Conservation (phyloP, 2,329 filamentous ascomycete species). For the Keithomyces neogunnii region DNA sequence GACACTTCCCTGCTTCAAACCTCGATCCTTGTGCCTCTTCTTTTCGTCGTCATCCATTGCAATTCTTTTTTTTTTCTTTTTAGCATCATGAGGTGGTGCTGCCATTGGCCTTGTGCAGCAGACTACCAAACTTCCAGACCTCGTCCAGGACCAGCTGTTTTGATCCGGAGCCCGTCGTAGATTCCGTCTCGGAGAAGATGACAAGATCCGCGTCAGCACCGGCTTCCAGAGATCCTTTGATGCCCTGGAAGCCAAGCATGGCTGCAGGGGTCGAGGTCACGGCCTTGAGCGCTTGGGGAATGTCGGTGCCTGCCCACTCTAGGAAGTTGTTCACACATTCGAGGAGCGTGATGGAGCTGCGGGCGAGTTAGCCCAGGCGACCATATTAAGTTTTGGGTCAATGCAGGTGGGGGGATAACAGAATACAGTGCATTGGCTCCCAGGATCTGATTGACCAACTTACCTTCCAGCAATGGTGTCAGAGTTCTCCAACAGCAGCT, state of each 20-base stretch:
- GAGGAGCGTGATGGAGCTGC: conserved; percentile 61
- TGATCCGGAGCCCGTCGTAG: conserved; percentile 26
- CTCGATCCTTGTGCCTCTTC: background rate
- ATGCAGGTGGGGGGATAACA: background rate
- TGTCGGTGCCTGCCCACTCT: conserved; percentile 59
- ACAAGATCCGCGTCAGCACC: conserved; percentile 63
- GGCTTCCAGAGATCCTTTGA: conserved; percentile 58
- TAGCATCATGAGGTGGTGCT: background rate
- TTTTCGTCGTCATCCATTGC: background rate
- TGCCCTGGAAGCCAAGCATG: conserved; percentile 60
- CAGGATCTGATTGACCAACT: conserved; percentile 20
- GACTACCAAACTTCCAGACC: conserved; percentile 70
- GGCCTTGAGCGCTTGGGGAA: conserved; percentile 60
- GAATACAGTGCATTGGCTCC: background rate
- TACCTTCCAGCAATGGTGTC: conserved; percentile 70
- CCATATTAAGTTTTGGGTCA: too few relatives aligned
- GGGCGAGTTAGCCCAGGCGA: background rate
- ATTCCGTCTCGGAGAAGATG: conserved; percentile 48
- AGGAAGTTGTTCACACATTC: conserved; percentile 79
- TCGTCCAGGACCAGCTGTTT: conserved; percentile 57
- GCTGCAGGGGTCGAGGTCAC: conserved; percentile 70
- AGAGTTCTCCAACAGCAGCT: conserved; percentile 69
- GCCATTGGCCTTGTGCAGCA: conserved; percentile 28
- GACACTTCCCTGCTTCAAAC: background rate
- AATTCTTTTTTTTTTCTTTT: background rate